Evolutionary conservation across 108 stramenopile genomes (phyloP), one percentile per base, ranked within the genome.

Genomic region (Stephanodiscus minutulus): DNA sequence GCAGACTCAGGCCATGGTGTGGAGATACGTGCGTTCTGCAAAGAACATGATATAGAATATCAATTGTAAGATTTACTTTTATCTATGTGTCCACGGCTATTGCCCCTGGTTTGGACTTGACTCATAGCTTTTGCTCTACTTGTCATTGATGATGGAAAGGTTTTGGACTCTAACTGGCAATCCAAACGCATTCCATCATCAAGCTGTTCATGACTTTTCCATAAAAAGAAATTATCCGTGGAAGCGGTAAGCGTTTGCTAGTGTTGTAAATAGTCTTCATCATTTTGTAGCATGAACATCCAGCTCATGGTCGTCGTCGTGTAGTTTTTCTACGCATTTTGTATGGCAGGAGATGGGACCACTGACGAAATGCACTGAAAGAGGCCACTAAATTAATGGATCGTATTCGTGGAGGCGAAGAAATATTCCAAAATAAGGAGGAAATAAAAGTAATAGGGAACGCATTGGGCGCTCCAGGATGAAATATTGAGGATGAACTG

Each of bases 31-130:
- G 24, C 46, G 10, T 85, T 94, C 75, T 93, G 90, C 68, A 65
- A 82, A 25, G 88, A 90, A 22, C 62, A 89, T 54, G 79, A 85
- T 20, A 90, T 97, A 39, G 77, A 70, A 49, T 97, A 97, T 77
- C 94, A 97, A 71, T 87, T 85, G 79, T 80, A 43, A 70, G 77
- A 44, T 62, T 76, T 28, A 8, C 36, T 7, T 33, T 28, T 1
- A 5, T 12, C 31, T 12, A 55, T 57, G 7, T 59, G 13, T 46
- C n/a, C 15, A 6, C 24, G n/a, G 0, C 39, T 48, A 21, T 33
- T 58, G 22, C 25, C 31, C 24, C 53, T 75, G 25, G 5, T 27
- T 37, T 8, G 39, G 21, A 27, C 17, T 57, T 5, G 21, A 7
- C 39, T 24, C 22, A 20, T 52, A 20, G 20, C 50, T 18, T 24